A percentile compares a stretch with the other conserved stretches of the same genome.
These are phyloP conservation scores for Fraxinus baroniana DNA, from an alignment of 305 asterid genomes.

Conservation along the genomic window DNA sequence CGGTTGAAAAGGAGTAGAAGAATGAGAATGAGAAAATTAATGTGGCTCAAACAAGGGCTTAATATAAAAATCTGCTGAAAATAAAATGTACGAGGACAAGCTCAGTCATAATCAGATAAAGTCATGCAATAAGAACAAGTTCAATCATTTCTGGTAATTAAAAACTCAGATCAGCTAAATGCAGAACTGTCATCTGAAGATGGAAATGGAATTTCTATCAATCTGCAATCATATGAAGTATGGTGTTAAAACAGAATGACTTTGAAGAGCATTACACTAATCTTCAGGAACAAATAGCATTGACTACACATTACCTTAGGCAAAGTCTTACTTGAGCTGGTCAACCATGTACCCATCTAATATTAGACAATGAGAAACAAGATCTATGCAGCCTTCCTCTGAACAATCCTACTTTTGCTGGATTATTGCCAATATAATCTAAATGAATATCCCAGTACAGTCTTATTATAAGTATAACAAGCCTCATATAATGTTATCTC, in stretches of 20 bases:
- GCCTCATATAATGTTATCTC: neutral
- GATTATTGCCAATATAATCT: neutral
- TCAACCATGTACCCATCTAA: neutral
- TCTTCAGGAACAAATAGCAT: neutral
- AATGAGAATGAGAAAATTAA: too few relatives aligned
- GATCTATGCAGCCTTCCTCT: neutral
- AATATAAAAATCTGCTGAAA: neutral
- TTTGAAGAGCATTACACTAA: neutral
- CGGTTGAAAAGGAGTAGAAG: too few relatives aligned
- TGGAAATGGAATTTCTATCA: neutral
- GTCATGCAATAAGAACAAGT: neutral
- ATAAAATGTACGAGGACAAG: neutral
- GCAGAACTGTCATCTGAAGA: neutral
- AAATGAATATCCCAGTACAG: neutral
- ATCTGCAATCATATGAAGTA: neutral
- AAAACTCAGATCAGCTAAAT: neutral
- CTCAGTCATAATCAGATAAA: neutral
- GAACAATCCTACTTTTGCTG: neutral
- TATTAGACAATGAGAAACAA: neutral
- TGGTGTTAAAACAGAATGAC: neutral
- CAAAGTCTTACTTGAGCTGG: constrained; percentile 3
- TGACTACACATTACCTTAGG: neutral
- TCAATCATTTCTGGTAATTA: constrained; percentile 5
- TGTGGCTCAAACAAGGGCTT: neutral
- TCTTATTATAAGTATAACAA: neutral